Evolutionary conservation across 768 basidiomycete genomes (phyloP).

Genomic region (Leccinum pellstonianum): DNA sequence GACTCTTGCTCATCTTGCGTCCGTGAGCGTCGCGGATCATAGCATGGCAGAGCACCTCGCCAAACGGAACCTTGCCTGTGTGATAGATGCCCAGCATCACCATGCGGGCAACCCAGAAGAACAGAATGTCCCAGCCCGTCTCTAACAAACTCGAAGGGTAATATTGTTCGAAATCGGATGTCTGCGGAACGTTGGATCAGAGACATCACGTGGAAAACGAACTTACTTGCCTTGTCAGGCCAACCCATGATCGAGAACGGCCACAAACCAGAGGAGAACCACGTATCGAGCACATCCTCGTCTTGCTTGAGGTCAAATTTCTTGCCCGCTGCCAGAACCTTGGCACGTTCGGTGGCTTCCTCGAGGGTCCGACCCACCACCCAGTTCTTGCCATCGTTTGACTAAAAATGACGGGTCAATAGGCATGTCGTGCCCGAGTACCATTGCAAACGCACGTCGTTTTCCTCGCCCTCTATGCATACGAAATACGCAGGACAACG

Average conservation of each 20-base stretch:
- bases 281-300: constrained; percentile 96
- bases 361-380: constrained; percentile 80
- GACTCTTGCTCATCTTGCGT: constrained; percentile 97
- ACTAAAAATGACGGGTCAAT: constrained; percentile 34
- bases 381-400: constrained; percentile 78
- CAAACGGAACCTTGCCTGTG: constrained; percentile 90
- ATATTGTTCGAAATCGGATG: constrained; percentile 67
- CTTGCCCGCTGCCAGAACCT: constrained; percentile 56
- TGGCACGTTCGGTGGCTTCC: constrained; percentile 77
- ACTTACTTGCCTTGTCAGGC: constrained; percentile 74
- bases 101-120: constrained; percentile 99
- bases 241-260: constrained; percentile 97
- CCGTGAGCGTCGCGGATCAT: constrained; percentile 99
- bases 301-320: constrained; percentile 85
- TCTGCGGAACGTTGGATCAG: constrained; percentile 37
- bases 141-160: constrained; percentile 92
- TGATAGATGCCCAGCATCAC: constrained; percentile 87
- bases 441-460: constrained; percentile 50
- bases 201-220: neutral
- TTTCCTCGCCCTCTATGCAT: constrained; percentile 70
- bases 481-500: constrained; percentile 94
- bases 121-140: constrained; percentile 99
- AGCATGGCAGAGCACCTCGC: constrained; percentile 94
- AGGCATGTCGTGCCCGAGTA: neutral
- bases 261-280: constrained; percentile 98